phyloP scores from a whole-genome alignment of 2,329 filamentous ascomycete species.

The Lachnellula occidentalis region DNA sequence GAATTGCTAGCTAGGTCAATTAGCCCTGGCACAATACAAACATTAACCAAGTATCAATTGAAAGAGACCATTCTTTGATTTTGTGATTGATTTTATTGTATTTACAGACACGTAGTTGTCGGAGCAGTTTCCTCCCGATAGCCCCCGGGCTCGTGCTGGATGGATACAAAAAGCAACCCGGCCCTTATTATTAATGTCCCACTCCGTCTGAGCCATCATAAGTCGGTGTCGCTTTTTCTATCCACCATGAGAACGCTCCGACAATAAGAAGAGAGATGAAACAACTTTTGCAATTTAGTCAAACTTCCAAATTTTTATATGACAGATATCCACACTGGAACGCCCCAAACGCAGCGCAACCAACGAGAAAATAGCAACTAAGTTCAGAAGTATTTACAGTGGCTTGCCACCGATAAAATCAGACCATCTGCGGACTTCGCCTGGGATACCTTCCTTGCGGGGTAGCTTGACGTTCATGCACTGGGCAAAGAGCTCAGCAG shows the following conservation, averaged over 20 bases:
- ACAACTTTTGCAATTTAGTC: slow-evolving; percentile 7
- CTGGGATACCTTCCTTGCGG: slow-evolving; percentile 77
- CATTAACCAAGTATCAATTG: not conserved
- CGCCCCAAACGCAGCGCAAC: not conserved
- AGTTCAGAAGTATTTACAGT: slow-evolving; percentile 43
- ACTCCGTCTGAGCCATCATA: too few relatives aligned
- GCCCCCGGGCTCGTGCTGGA: too few relatives aligned
- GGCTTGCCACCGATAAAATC: slow-evolving; percentile 89
- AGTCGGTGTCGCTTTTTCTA: too few relatives aligned
- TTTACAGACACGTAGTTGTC: not conserved
- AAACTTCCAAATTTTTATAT: not conserved
- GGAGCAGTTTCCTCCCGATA: not conserved
- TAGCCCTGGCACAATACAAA: not conserved
- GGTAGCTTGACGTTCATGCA: slow-evolving; percentile 98
- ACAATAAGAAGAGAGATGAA: not conserved
- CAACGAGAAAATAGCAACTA: not conserved
- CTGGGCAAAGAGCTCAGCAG: slow-evolving; percentile 88
- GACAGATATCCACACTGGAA: not conserved
- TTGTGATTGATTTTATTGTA: not conserved
- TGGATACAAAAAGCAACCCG: too few relatives aligned
- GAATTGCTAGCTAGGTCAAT: not conserved
- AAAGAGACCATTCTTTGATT: not conserved
- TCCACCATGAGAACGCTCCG: not conserved
- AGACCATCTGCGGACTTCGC: slow-evolving; percentile 90
- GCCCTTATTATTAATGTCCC: too few relatives aligned